Evolutionary conservation across 345 rosid species (phyloP).

Genomic region (Nephelium lappaceum): DNA sequence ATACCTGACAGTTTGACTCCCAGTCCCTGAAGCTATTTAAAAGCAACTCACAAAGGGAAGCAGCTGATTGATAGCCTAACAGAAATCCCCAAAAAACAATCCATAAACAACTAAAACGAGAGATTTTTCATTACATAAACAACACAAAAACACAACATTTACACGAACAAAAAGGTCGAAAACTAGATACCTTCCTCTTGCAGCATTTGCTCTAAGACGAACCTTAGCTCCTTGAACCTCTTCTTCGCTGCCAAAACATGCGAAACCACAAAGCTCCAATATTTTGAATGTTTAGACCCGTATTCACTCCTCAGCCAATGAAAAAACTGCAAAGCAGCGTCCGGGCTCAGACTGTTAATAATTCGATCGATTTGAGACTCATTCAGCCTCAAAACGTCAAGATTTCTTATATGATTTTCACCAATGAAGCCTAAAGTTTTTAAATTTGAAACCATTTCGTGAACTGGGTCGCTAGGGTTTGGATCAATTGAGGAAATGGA

Average conservation of each 20-base stretch:
- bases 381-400: constrained; percentile 42
- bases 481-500: not conserved
- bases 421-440: constrained; percentile 47
- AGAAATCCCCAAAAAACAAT: constrained; percentile 37
- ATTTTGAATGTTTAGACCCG: constrained; percentile 57
- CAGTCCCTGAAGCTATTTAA: constrained; percentile 46
- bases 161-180: not conserved
- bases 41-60: constrained; percentile 58
- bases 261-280: constrained; percentile 51
- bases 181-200: constrained; percentile 56
- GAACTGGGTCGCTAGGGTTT: constrained; percentile 34
- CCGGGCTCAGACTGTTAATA: constrained; percentile 44
- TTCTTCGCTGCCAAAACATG: constrained; percentile 54
- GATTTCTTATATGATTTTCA: constrained; percentile 36
- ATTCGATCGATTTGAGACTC: constrained; percentile 51
- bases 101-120: constrained; percentile 35
- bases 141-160: not conserved
- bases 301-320: constrained; percentile 50
- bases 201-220: constrained; percentile 50
- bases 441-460: constrained; percentile 47
- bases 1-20: constrained; percentile 55
- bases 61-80: constrained; percentile 73
- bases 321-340: constrained; percentile 55
- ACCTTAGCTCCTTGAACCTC: constrained; percentile 56
- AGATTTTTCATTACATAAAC: not conserved